Conservation (phyloP, 1,284 basidiomycete genomes). For the Rhizopogon parksii region DNA sequence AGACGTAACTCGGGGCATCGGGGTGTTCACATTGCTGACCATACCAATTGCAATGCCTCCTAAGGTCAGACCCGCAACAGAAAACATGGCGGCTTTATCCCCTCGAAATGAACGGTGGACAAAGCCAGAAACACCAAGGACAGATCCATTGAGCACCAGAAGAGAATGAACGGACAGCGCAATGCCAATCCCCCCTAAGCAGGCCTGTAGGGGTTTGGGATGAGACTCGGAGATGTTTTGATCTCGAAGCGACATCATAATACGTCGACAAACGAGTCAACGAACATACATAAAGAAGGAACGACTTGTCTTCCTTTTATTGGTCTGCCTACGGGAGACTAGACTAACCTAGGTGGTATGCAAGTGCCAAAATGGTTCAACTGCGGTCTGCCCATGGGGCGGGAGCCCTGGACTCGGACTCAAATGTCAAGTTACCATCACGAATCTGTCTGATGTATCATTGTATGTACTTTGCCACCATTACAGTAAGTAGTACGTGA, state of each 20-base stretch:
- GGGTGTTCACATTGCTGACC: constrained; percentile 27
- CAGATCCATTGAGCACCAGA: constrained; percentile 48
- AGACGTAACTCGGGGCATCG: constrained; percentile 17
- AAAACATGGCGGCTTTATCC: constrained; percentile 33
- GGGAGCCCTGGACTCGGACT: no score
- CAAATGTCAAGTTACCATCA: no score
- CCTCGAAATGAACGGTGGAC: constrained; percentile 48
- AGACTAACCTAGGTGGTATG: no score
- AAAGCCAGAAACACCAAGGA: constrained; percentile 62
- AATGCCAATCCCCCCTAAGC: constrained; percentile 56
- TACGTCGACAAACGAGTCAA: no score
- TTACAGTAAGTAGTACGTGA: no score
- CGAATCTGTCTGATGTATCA: no score
- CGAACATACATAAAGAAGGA: no score
- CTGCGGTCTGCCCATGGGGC: no score
- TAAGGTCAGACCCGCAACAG: constrained; percentile 37
- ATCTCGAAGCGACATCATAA: not conserved
- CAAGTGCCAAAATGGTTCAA: no score
- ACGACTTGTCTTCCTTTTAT: no score
- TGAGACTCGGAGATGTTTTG: not conserved
- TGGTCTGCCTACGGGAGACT: no score
- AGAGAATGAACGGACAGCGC: constrained; percentile 50
- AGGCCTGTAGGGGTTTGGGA: constrained; percentile 50
- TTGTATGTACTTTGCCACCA: no score
- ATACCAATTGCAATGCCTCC: constrained; percentile 39